Evolutionary conservation across 75 land plant species (phyloP).

Genomic region (Pinus tabuliformis): DNA sequence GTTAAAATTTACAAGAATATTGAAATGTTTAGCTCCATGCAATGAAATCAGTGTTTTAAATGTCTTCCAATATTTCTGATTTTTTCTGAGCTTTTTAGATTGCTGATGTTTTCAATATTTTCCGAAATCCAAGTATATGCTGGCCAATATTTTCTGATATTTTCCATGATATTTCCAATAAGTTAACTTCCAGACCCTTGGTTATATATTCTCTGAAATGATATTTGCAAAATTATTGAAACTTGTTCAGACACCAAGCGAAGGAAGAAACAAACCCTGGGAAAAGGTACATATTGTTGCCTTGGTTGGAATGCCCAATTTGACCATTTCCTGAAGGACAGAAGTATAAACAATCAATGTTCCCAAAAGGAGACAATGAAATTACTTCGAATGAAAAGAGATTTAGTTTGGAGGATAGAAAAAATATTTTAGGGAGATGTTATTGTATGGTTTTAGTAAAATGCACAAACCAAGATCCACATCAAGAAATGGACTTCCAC

Average conservation of each 20-base stretch:
- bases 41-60: background rate
- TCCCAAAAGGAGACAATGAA: background rate
- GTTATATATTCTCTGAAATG: too few species aligned
- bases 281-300: conserved; percentile 99
- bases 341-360: conserved; percentile 4
- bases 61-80: too few species aligned
- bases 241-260: background rate
- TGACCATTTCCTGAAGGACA: conserved; percentile 72
- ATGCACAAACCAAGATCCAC: conserved; percentile 78
- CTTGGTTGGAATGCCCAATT: conserved; percentile 93
- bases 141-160: too few species aligned
- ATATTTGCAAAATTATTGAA: too few species aligned
- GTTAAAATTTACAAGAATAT: background rate
- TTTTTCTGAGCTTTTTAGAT: too few species aligned
- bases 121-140: too few species aligned
- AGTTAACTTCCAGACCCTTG: too few species aligned
- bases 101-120: too few species aligned
- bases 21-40: background rate
- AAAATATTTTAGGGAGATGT: background rate
- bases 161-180: too few species aligned
- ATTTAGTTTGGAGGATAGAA: background rate
- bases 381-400: conserved; percentile 5
- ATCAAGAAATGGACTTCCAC: conserved; percentile 95
- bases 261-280: conserved; percentile 68
- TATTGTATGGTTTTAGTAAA: background rate